A percentile compares a stretch with the other conserved stretches of the same genome.
Evolutionary conservation across 2,329 filamentous ascomycete genomes (phyloP).

Genomic region (Pseudogymnoascus sp.): DNA sequence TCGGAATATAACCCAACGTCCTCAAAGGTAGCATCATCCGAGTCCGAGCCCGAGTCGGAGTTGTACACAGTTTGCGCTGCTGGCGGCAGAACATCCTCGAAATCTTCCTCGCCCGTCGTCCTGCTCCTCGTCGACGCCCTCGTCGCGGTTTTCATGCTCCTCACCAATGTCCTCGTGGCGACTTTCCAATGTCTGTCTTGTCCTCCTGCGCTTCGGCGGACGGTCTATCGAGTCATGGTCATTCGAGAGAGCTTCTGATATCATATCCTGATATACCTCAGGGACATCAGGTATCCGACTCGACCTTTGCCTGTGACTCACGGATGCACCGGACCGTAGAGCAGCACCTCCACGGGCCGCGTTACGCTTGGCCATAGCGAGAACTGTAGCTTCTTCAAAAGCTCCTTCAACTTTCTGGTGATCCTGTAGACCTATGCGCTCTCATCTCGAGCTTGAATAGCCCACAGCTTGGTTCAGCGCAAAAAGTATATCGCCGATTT

Average conservation of each 20-base stretch:
- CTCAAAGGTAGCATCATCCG: conserved; percentile 13
- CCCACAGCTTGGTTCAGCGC: neutral
- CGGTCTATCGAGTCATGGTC: conserved; percentile 28
- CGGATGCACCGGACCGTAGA: neutral
- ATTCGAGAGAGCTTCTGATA: conserved; percentile 33
- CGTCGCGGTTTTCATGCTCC: conserved; percentile 14
- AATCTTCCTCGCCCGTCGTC: conserved; percentile 18
- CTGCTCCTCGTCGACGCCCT: conserved; percentile 21
- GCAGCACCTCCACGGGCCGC: neutral
- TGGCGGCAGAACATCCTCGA: conserved; percentile 26
- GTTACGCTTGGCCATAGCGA: neutral
- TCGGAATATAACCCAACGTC: conserved; percentile 17
- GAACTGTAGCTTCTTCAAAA: neutral
- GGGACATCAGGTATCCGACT: conserved; percentile 26
- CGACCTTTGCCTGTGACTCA: neutral
- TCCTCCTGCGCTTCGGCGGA: conserved; percentile 32
- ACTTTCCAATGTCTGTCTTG: conserved; percentile 16
- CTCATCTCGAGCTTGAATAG: neutral
- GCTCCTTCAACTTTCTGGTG: neutral
- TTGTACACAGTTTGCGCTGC: conserved; percentile 25
- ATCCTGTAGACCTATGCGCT: neutral
- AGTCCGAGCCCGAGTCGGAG: conserved; percentile 13
- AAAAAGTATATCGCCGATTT: neutral
- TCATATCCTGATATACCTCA: conserved; percentile 39
- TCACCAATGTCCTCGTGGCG: conserved; percentile 12